Conservation (phyloP, 1,284 basidiomycete genomes). For the Cutaneotrichosporon curvatum region DNA sequence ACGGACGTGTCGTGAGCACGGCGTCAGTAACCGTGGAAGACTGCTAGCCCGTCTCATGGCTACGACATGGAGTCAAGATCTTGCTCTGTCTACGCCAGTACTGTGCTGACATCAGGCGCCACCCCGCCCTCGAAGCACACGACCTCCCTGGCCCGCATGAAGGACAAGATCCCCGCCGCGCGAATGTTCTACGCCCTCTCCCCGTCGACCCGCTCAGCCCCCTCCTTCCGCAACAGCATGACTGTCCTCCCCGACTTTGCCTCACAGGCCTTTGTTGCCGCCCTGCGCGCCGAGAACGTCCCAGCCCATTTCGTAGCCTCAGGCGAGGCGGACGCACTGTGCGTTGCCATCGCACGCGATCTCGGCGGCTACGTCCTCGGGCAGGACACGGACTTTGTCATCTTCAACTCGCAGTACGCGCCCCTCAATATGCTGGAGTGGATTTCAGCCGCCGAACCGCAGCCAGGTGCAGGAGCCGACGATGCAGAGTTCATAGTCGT, state of each 20-base stretch:
- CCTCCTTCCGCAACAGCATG: slow-evolving; percentile 59
- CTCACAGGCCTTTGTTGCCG: slow-evolving; percentile 57
- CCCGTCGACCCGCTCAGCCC: slow-evolving; percentile 57
- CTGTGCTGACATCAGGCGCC: slow-evolving; percentile 53
- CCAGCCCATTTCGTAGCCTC: slow-evolving; percentile 56
- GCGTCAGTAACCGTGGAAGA: not conserved
- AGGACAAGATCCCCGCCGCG: slow-evolving; percentile 56
- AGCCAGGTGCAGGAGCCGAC: slow-evolving; percentile 18
- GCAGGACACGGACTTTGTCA: slow-evolving; percentile 73
- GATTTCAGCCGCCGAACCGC: slow-evolving; percentile 39
- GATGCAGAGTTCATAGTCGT: slow-evolving; percentile 17
- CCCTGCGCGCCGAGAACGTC: slow-evolving; percentile 51
- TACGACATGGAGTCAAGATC: no score
- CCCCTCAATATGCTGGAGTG: slow-evolving; percentile 74
- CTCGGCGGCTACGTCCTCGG: slow-evolving; percentile 68
- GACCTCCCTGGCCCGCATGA: slow-evolving; percentile 58
- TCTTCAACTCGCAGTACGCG: slow-evolving; percentile 63
- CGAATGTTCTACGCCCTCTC: slow-evolving; percentile 81
- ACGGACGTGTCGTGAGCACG: not conserved
- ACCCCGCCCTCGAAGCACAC: slow-evolving; percentile 66
- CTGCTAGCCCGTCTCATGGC: no score
- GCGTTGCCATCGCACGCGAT: slow-evolving; percentile 70
- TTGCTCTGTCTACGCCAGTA: not conserved
- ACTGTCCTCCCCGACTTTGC: slow-evolving; percentile 65
- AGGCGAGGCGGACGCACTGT: slow-evolving; percentile 78